Conservation (phyloP, 2,329 filamentous ascomycete genomes). For the Exophiala spinifera region DNA sequence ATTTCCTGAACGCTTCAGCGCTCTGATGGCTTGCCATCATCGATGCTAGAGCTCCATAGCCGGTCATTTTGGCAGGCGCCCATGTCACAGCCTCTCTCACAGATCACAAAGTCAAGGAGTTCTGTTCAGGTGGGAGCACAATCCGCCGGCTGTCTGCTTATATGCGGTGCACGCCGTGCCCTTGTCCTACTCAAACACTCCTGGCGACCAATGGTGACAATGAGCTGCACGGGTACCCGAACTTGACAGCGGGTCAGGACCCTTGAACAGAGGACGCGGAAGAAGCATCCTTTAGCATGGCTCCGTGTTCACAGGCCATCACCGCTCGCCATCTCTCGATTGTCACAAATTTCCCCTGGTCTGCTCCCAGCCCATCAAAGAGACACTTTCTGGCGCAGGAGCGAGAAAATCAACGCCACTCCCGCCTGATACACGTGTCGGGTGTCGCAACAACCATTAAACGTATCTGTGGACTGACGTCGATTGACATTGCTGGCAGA, state of each 20-base stretch:
- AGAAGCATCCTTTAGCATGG: background rate
- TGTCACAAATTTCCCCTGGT: background rate
- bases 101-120: conserved; percentile 10
- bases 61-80: conserved; percentile 17
- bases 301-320: background rate
- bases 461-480: background rate
- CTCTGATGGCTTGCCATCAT: conserved; percentile 25
- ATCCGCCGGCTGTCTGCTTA: conserved; percentile 19
- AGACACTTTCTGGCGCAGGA: background rate
- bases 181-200: conserved; percentile 14
- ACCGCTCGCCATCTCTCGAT: background rate
- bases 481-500: too few relatives aligned
- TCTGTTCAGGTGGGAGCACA: conserved; percentile 15
- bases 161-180: conserved; percentile 8
- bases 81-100: background rate
- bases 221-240: conserved; percentile 20
- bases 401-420: background rate
- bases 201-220: conserved; percentile 4
- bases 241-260: background rate
- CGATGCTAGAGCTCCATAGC: conserved; percentile 21
- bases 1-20: conserved; percentile 24
- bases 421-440: background rate
- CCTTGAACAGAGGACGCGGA: background rate
- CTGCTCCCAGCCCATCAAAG: background rate
- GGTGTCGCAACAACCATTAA: background rate